These are phyloP conservation scores for Physcomitrellopsis africana DNA, from an alignment of 225 moss, liverwort and hornwort genomes.

Conservation along the genomic window DNA sequence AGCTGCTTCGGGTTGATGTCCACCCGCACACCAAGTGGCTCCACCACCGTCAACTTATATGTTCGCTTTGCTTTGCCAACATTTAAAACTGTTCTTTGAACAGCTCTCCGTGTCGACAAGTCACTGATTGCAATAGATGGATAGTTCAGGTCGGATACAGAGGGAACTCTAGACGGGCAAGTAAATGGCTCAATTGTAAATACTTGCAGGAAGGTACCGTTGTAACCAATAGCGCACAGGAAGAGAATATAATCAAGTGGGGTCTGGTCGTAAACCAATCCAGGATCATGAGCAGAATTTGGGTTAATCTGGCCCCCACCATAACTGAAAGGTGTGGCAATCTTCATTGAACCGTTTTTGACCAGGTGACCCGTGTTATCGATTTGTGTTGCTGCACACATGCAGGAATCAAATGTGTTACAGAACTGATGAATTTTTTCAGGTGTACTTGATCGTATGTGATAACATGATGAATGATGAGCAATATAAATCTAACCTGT, in stretches of 20 bases:
- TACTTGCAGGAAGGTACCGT: constrained; percentile 21
- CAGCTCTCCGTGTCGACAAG: constrained; percentile 27
- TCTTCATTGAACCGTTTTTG: constrained; percentile 26
- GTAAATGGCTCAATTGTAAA: constrained; percentile 30
- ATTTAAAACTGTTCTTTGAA: constrained; percentile 58
- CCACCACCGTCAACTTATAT: constrained; percentile 38
- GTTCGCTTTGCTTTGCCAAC: constrained; percentile 48
- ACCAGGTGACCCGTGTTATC: constrained; percentile 35
- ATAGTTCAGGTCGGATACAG: constrained; percentile 61
- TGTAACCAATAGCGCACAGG: constrained; percentile 61
- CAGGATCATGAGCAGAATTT: constrained; percentile 51
- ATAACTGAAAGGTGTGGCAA: constrained; percentile 47
- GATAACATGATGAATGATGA: neutral
- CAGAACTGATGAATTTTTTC: neutral
- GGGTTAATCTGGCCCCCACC: constrained; percentile 72
- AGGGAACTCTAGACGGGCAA: constrained; percentile 43
- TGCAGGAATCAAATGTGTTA: neutral
- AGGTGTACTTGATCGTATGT: neutral
- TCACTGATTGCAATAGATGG: constrained; percentile 57
- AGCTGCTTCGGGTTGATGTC: constrained; percentile 38
- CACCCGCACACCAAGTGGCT: constrained; percentile 41
- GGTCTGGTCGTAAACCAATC: constrained; percentile 60
- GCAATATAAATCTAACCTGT: constrained; percentile 23
- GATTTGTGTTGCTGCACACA: constrained; percentile 39
- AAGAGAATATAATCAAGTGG: constrained; percentile 47